phyloP scores from a whole-genome alignment of 345 rosid genomes.

The Linum usitatissimum region DNA sequence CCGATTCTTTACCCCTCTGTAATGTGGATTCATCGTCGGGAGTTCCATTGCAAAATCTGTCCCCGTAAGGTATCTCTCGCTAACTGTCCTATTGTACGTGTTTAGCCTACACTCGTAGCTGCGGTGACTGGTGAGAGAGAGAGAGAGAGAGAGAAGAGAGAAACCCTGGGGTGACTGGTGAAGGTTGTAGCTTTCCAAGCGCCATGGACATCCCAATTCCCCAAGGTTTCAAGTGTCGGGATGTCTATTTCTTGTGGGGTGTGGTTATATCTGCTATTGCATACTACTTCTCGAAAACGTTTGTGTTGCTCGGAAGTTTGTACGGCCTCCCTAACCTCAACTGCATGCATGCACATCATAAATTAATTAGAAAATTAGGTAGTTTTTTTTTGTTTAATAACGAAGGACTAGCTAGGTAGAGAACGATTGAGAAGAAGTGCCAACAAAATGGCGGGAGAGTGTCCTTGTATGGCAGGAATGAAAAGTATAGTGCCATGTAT shows the following conservation, averaged over 20 bases:
- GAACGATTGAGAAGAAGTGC: conserved; percentile 2
- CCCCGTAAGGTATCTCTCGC: conserved; percentile 26
- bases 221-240: conserved; percentile 13
- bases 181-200: conserved; percentile 30
- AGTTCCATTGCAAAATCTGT: conserved; percentile 19
- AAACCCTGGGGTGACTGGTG: conserved; percentile 37
- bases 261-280: not conserved
- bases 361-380: not conserved
- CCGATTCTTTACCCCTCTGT: not conserved
- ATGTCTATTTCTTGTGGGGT: not conserved
- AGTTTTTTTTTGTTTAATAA: too few species aligned
- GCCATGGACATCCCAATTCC: conserved; percentile 30
- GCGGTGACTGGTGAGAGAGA: conserved; percentile 3
- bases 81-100: conserved; percentile 19
- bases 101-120: conserved; percentile 38
- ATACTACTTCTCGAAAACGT: conserved; percentile 3
- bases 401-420: not conserved
- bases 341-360: not conserved
- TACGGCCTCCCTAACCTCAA: not conserved
- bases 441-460: conserved; percentile 2
- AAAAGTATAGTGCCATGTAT: conserved; percentile 9
- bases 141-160: not conserved
- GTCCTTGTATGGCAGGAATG: conserved; percentile 10
- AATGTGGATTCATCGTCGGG: not conserved
- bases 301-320: not conserved